Evolutionary conservation across 2,329 filamentous ascomycete species (phyloP).

Genomic region (Ceratocystis cubensis): DNA sequence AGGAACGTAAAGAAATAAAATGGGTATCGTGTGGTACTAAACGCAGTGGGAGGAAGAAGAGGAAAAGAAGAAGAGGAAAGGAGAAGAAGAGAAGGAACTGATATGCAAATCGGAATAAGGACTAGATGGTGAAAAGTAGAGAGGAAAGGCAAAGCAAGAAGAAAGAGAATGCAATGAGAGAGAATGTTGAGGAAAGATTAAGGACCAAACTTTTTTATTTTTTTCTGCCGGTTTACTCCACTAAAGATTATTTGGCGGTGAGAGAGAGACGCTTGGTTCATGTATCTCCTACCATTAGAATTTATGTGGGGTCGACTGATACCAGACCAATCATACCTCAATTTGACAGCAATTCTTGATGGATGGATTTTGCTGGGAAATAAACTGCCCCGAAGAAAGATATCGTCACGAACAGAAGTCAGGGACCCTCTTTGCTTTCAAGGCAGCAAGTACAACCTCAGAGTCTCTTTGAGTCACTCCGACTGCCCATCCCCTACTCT

Average conservation of each 20-base stretch:
- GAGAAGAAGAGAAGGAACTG: background rate
- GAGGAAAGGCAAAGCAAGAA: background rate
- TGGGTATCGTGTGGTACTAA: background rate
- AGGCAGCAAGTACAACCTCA: background rate
- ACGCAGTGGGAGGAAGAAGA: background rate
- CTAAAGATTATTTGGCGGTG: constrained; percentile 15
- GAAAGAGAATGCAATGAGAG: constrained; percentile 3
- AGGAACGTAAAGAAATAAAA: constrained; percentile 21
- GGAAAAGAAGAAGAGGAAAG: background rate
- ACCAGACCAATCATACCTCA: constrained; percentile 11
- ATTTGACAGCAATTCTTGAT: background rate
- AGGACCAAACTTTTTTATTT: constrained; percentile 23
- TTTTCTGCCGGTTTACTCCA: constrained; percentile 27
- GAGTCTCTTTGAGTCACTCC: background rate
- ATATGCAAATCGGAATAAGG: background rate
- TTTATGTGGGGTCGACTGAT: background rate
- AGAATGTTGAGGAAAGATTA: constrained; percentile 10
- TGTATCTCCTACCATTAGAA: background rate
- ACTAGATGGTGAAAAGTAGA: constrained; percentile 9
- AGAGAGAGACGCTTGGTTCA: constrained; percentile 2
- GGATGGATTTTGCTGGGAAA: constrained; percentile 6
- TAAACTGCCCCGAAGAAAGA: background rate
- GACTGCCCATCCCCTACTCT: background rate
- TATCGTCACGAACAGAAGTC: background rate
- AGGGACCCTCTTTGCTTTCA: background rate